phyloP scores from a whole-genome alignment of 371 early-diverging fungal species.

The Smittium mucronatum region DNA sequence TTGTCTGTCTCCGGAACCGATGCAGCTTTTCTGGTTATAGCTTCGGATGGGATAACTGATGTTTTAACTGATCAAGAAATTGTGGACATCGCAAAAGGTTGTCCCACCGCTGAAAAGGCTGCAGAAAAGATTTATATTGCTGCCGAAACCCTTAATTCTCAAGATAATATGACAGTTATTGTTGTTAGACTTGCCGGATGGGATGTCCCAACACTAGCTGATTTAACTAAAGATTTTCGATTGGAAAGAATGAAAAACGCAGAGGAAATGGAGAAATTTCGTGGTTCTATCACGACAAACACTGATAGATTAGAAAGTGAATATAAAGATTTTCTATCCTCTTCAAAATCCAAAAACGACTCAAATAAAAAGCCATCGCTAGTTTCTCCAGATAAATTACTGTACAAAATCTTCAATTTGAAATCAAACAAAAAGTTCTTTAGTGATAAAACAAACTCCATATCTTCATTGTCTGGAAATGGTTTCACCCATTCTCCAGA shows the following conservation, averaged over 20 bases:
- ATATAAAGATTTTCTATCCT: too few relatives aligned
- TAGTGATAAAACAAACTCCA: not conserved
- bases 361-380: not conserved
- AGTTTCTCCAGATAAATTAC: not conserved
- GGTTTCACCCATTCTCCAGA: not conserved
- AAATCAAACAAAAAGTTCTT: not conserved
- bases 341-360: not conserved
- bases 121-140: slow-evolving; percentile 47
- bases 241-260: slow-evolving; percentile 45
- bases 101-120: slow-evolving; percentile 40
- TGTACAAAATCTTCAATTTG: not conserved
- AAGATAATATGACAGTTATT: slow-evolving; percentile 61
- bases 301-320: too few relatives aligned
- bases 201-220: slow-evolving; percentile 49
- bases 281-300: slow-evolving; percentile 11
- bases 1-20: slow-evolving; percentile 34
- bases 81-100: slow-evolving; percentile 51
- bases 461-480: not conserved
- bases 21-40: slow-evolving; percentile 43
- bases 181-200: slow-evolving; percentile 66
- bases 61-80: slow-evolving; percentile 70
- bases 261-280: slow-evolving; percentile 23
- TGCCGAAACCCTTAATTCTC: slow-evolving; percentile 60
- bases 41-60: slow-evolving; percentile 59
- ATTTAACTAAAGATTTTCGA: slow-evolving; percentile 51